Evolutionary conservation across 2,329 filamentous ascomycete genomes (phyloP).

Genomic region (Colletotrichum godetiae): DNA sequence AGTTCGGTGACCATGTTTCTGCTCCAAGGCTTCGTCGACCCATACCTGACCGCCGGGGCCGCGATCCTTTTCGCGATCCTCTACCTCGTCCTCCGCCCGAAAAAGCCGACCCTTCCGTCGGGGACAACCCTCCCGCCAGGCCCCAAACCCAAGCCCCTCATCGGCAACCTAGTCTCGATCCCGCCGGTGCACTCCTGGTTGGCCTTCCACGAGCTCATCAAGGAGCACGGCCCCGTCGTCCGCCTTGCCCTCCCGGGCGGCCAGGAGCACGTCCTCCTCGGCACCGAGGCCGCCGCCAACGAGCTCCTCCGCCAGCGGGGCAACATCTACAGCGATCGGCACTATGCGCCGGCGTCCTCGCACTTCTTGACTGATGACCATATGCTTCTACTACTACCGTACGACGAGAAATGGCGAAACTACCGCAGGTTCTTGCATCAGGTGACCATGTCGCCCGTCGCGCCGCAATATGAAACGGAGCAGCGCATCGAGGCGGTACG

Average conservation of each 20-base stretch:
- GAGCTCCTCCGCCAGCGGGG: constrained; percentile 54
- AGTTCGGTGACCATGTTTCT: neutral
- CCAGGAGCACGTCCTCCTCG: constrained; percentile 48
- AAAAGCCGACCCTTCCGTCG: constrained; percentile 7
- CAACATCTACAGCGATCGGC: constrained; percentile 49
- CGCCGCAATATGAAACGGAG: constrained; percentile 43
- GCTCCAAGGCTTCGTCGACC: neutral
- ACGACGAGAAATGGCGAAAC: constrained; percentile 37
- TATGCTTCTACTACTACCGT: constrained; percentile 44
- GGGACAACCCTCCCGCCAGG: constrained; percentile 29
- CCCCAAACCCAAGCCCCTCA: constrained; percentile 25
- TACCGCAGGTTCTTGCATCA: constrained; percentile 41
- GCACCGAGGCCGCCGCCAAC: constrained; percentile 52
- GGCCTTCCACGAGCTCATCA: constrained; percentile 50
- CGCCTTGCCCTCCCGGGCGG: constrained; percentile 54
- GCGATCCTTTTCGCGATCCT: constrained; percentile 11
- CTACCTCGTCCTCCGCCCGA: neutral
- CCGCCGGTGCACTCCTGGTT: constrained; percentile 51
- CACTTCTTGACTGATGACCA: constrained; percentile 44
- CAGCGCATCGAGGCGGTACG: constrained; percentile 45
- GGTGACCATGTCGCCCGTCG: constrained; percentile 44
- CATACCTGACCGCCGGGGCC: constrained; percentile 10
- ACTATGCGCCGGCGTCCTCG: constrained; percentile 47
- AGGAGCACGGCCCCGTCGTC: constrained; percentile 53
- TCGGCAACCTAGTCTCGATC: constrained; percentile 49